A percentile compares a stretch with the other conserved stretches of the same genome.
phyloP scores from a whole-genome alignment of 139 green algal genomes.

The Coelastrella sp. region DNA sequence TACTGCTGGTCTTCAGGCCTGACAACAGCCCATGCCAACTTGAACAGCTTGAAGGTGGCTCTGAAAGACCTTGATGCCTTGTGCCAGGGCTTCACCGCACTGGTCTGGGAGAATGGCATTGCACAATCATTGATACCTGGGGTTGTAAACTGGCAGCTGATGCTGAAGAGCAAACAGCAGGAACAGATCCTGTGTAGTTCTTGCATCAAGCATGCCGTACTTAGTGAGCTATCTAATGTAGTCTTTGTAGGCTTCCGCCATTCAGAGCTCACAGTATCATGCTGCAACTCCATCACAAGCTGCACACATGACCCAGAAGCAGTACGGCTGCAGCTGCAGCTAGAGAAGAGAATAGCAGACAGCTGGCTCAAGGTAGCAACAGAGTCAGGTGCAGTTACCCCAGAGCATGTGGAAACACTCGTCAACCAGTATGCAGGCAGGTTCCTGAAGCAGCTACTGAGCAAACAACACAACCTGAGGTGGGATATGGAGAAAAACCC shows the following conservation, averaged over 20 bases:
- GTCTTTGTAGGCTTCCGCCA: not conserved
- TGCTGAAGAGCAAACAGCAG: too few relatives aligned
- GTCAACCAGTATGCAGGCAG: not conserved
- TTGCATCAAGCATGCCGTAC: conserved; percentile 1
- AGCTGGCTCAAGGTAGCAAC: not conserved
- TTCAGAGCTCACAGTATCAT: not conserved
- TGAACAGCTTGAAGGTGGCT: not conserved
- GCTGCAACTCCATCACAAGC: not conserved
- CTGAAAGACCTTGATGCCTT: not conserved
- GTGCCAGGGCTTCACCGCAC: too few relatives aligned
- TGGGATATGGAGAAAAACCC: not conserved
- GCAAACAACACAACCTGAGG: not conserved
- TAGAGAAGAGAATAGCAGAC: not conserved
- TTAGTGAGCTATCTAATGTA: not conserved
- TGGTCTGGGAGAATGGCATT: not conserved
- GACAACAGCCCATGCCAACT: not conserved
- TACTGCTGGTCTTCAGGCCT: not conserved
- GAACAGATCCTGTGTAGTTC: too few relatives aligned
- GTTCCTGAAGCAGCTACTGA: not conserved
- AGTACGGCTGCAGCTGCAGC: not conserved
- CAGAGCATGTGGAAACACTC: not conserved
- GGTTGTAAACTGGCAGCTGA: not conserved
- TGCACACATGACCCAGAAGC: not conserved
- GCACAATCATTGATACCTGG: not conserved
- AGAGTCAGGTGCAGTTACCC: not conserved